Percentiles rank a stretch among this genome's conserved stretches.
Evolutionary conservation across 495 filamentous ascomycete genomes (phyloP).

Genomic region (Aspergillus haitiensis): DNA sequence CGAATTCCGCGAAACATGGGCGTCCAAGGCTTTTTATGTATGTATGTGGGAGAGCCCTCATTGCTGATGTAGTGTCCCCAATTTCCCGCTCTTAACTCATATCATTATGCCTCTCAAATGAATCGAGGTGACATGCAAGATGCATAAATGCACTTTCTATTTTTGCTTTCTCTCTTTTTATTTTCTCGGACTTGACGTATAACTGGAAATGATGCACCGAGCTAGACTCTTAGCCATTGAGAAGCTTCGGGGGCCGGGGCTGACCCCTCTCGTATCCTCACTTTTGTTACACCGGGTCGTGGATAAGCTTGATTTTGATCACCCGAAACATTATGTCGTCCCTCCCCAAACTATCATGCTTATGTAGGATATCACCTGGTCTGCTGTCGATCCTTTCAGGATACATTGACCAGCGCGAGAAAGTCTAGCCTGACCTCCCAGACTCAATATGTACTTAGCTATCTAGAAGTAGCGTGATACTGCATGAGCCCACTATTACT

Average conservation of each 20-base stretch:
- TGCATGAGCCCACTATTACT: not conserved
- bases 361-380: not conserved
- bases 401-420: not conserved
- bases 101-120: not conserved
- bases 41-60: not conserved
- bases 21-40: not conserved
- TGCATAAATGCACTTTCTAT: not conserved
- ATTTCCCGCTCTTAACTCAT: no score
- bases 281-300: conserved; percentile 12
- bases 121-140: conserved; percentile 1
- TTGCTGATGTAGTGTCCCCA: not conserved
- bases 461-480: not conserved
- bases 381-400: not conserved
- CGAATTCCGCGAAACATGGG: conserved; percentile 1
- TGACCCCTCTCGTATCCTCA: not conserved
- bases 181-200: conserved; percentile 9
- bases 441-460: not conserved
- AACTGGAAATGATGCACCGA: conserved; percentile 14
- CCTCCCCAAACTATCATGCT: not conserved
- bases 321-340: conserved; percentile 1
- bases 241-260: not conserved
- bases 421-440: not conserved
- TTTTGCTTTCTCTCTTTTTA: no score
- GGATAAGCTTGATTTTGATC: conserved; percentile 17
- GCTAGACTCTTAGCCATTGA: conserved; percentile 4